Percentiles rank a stretch among this genome's conserved stretches.
Conservation (phyloP, 2,329 filamentous ascomycete species). For the Fusarium sp. region DNA sequence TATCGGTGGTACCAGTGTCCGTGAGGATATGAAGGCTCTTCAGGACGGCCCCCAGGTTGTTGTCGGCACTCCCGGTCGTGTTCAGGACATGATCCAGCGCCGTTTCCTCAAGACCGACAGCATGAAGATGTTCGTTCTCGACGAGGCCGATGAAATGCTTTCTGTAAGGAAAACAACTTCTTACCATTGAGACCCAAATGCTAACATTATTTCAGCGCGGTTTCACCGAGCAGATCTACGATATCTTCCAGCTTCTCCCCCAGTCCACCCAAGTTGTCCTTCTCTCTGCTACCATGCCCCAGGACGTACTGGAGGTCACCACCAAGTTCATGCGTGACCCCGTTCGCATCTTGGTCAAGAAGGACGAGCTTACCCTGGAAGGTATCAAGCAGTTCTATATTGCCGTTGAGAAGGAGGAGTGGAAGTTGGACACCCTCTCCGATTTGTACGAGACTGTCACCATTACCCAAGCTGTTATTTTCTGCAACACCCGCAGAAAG, state of each 20-base stretch:
- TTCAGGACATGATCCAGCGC: conserved; percentile 99
- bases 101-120: conserved; percentile 95
- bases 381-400: conserved; percentile 99
- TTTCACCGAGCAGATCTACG: conserved; percentile 99
- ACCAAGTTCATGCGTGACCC: conserved; percentile 99
- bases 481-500: conserved; percentile 99
- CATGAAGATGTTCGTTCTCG: conserved; percentile 99
- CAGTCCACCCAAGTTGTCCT: conserved; percentile 99
- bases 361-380: conserved; percentile 98
- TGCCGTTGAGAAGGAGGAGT: conserved; percentile 99
- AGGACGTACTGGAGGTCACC: conserved; percentile 98
- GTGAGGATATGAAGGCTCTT: conserved; percentile 98
- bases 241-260: conserved; percentile 98
- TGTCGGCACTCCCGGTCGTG: conserved; percentile 97
- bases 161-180: conserved; percentile 65
- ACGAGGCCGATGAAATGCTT: conserved; percentile 99
- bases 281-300: conserved; percentile 97
- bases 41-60: conserved; percentile 96
- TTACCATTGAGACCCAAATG: neutral
- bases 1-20: conserved; percentile 97
- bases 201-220: conserved; percentile 72
- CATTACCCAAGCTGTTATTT: conserved; percentile 99
- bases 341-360: conserved; percentile 99
- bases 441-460: conserved; percentile 99
- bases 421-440: conserved; percentile 99